Evolutionary conservation across 306 rosid genomes (phyloP), one percentile per base, ranked within the genome.

Genomic region (Nissolia schottii): DNA sequence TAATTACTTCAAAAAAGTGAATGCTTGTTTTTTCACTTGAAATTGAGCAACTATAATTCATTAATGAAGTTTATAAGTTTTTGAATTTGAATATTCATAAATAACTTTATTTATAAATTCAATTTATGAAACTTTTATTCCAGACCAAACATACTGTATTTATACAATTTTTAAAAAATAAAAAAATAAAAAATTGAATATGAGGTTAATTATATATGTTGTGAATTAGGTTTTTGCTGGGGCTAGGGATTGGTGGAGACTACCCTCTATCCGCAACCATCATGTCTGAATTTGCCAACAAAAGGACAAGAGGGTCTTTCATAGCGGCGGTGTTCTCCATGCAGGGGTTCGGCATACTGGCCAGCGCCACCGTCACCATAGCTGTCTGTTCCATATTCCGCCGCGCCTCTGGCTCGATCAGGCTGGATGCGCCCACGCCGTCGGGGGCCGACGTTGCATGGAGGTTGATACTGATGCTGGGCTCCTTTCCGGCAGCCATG

Each of bases 251-350:
- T 15, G 97, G 97, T 0, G 97, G 97, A 7, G 97, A 91, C 76
- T 87, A 91, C 51, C 97, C 97, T 0, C 29, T 91, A 9, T 91
- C 97, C 2, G 84, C 97, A 0, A 91, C 97, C 12, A 91, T 91
- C 32, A 91, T 91, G 97, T 91, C 97, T 6, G 97, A 91, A 71
- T 91, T 89, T 58, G 96, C 97, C 0, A 91, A 89, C 80, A 85
- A 84, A 83, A 81, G 28, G 62, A 91, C 97, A 0, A 80, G 97
- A 38, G 97, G 97, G 0, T 74, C 96, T 13, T 91, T 91, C 79
- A 89, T 91, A 68, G 97, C 96, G 1, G 96, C 91, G 0, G 96
- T 89, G 34, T 91, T 91, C 73, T 84, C 93, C 4, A 89, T 91
- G 97, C 97, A 91, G 73, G 97, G 96, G 0, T 74, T 91, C 19